Evolutionary conservation across 2,329 filamentous ascomycete species (phyloP).

Genomic region (Penicillium fuscoglaucum): DNA sequence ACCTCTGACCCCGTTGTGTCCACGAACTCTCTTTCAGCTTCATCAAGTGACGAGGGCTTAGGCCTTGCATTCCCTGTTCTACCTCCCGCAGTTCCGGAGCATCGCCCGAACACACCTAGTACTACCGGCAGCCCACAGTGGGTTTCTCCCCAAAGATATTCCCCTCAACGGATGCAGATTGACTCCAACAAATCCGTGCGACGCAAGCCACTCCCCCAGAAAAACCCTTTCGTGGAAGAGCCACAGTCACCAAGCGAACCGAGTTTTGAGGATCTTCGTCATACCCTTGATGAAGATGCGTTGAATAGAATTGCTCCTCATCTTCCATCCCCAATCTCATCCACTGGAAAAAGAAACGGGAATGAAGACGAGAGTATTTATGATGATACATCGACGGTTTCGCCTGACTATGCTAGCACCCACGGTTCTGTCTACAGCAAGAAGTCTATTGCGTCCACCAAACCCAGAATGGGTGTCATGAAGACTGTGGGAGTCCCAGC

Average conservation of each 20-base stretch:
- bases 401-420: slow-evolving; percentile 78
- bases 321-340: slow-evolving; percentile 30
- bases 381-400: slow-evolving; percentile 62
- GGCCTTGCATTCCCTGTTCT: slow-evolving; percentile 31
- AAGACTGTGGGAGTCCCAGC: slow-evolving; percentile 68
- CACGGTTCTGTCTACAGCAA: slow-evolving; percentile 53
- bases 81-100: slow-evolving; percentile 20
- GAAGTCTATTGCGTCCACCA: slow-evolving; percentile 46
- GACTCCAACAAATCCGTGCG: slow-evolving; percentile 49
- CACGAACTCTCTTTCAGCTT: slow-evolving; percentile 6
- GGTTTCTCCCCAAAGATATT: background rate
- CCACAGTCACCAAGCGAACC: slow-evolving; percentile 34
- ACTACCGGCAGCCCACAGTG: slow-evolving; percentile 12
- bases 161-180: slow-evolving; percentile 22
- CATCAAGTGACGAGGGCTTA: slow-evolving; percentile 21
- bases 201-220: slow-evolving; percentile 56
- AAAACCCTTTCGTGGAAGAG: slow-evolving; percentile 24
- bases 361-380: slow-evolving; percentile 51
- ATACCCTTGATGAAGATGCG: slow-evolving; percentile 51
- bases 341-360: slow-evolving; percentile 9
- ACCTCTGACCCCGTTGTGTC: background rate
- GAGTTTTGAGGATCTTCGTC: slow-evolving; percentile 43
- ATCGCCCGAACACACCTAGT: slow-evolving; percentile 18
- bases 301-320: slow-evolving; percentile 51
- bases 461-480: slow-evolving; percentile 74